Base-by-base conservation (phyloP, 2,329 filamentous ascomycete genomes). In the Myriosclerotinia scirpicola region DNA sequence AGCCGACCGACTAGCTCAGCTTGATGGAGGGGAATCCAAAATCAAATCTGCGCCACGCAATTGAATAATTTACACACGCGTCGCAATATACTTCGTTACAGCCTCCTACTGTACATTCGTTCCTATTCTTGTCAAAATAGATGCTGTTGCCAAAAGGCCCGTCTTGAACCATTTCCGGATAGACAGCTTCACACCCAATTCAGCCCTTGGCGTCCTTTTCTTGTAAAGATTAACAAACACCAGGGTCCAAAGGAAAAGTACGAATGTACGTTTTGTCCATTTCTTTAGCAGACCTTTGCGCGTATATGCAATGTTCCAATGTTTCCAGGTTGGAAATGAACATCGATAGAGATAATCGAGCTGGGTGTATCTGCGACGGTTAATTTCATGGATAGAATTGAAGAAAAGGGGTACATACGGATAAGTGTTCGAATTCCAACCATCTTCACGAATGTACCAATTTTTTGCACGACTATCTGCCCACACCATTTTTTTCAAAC, bases 251-350 rank as follows among this genome's bases (percentile, higher is more conserved):
- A 36, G 5, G 12, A 48, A 9, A 53, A 50, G 12, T 46, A 20
- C 14, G 14, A n/a, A 15, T 6, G 71, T 14, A 14, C 54, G 59
- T 56, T 62, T 71, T 3, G 73, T 34, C 11, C 73, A 67, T 22
- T 73, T 76, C 67, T 77, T 78, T 14, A 75, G 54, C 0, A 79
- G 70, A 0, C 84, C 84, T 69, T 82, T 83, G 12, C 69, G 70
- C 2, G 84, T 86, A 64, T 83, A 83, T 46, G 76, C 77, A 20
- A 83, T 79, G 22, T 80, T 78, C 84, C 83, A 86, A 68, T 86
- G 79, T n/a, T 70, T 76, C 81, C 82, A 86, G 34, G 77, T 79
- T 2, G 83, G 83, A 69, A 84, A 86, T 68, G 78, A 79, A 75
- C 82, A 85, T 14, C 80, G 75, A 26, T 80, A 74, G 62, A 76